Base-by-base conservation (phyloP, 352 stramenopile species). In the Phytophthora kernoviae region DNA sequence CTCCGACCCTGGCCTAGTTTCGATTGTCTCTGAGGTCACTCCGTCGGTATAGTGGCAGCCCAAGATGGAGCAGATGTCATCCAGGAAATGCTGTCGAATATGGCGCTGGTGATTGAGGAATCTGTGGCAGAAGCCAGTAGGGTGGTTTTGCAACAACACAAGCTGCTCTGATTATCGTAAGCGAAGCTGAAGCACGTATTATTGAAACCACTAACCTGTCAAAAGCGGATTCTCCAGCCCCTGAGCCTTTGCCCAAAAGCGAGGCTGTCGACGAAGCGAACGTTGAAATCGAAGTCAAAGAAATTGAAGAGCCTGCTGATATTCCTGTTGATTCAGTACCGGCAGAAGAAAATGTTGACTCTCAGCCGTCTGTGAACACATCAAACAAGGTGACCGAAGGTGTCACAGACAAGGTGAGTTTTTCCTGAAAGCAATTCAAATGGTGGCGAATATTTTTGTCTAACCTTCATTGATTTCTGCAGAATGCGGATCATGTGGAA, bases 31-130 rank as follows among this genome's bases (percentile, higher is more conserved):
- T n/a, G n/a, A n/a, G n/a, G n/a, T n/a, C n/a, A n/a, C n/a, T 4
- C 36, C n/a, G 24, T 26, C 2, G 39, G 40, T 7, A 18, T 15
- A 21, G 17, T 24, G 12, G n/a, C 57, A 44, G 34, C 17, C 15
- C 26, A 61, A 18, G 60, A 70, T 53, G 34, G 42, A 53, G 49
- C 39, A 15, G 36, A 12, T 34, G 45, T 58, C 18, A 63, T 70
- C 8, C 30, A 57, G 33, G 45, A 61, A 45, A 41, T 60, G 7
- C 36, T 68, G 15, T 48, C 43, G 22, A 46, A 70, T 20, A 62
- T 70, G 55, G 21, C 42, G 15, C 5, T 46, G 20, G 39, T 37
- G 5, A 58, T 68, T 10, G 61, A 68, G 46, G 48, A 62, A 45
- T 10, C 44, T 5, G 36, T 51, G 20, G 34, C 24, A 17, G 50